Conservation (phyloP, 768 basidiomycete genomes). For the Mycena sanguinolenta region DNA sequence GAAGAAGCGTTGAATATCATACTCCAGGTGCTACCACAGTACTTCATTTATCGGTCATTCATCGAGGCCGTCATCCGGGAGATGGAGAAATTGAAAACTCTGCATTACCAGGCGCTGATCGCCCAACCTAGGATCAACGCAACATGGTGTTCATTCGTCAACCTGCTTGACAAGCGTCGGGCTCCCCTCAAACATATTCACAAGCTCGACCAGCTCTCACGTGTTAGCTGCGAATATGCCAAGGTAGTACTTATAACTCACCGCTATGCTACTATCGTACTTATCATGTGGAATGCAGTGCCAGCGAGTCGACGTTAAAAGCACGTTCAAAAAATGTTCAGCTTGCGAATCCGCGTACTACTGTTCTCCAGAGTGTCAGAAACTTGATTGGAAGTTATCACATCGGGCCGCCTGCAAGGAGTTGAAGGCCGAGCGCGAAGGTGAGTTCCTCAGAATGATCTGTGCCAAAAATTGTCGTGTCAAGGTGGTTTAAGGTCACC, state of each 20-base stretch:
- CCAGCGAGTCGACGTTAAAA: conserved; percentile 48
- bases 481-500: conserved; percentile 34
- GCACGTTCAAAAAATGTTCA: conserved; percentile 48
- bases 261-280: background rate
- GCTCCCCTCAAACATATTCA: background rate
- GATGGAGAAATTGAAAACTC: conserved; percentile 41
- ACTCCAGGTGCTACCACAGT: conserved; percentile 45
- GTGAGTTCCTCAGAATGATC: conserved; percentile 32
- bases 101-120: conserved; percentile 35
- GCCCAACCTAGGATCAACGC: conserved; percentile 42
- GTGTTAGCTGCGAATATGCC: conserved; percentile 50
- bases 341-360: conserved; percentile 49
- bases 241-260: conserved; percentile 38
- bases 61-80: conserved; percentile 45
- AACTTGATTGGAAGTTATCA: conserved; percentile 50
- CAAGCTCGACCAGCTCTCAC: conserved; percentile 41
- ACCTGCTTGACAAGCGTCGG: background rate
- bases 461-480: no score
- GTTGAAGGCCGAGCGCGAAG: conserved; percentile 48
- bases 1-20: conserved; percentile 45
- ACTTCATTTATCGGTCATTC: conserved; percentile 54
- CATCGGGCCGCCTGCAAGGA: conserved; percentile 50
- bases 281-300: conserved; percentile 42
- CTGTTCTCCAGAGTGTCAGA: conserved; percentile 56
- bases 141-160: conserved; percentile 38